Evolutionary conservation across 257 asterid genomes (phyloP).

Genomic region (Scutellaria baicalensis): DNA sequence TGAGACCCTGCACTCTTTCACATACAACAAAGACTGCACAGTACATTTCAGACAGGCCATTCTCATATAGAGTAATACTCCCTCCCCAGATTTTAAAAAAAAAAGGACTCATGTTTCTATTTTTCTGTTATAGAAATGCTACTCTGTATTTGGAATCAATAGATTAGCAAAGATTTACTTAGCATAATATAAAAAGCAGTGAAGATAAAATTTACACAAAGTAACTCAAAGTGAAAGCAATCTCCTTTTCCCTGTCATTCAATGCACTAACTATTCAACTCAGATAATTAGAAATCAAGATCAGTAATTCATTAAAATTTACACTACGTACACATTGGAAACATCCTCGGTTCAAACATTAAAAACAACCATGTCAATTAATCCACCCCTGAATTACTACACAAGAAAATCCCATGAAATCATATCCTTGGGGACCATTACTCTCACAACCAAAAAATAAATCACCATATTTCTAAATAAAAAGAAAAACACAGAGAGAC

Average conservation of each 20-base stretch:
- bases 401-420: background rate
- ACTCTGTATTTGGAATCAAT: too few relatives aligned
- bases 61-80: background rate
- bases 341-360: constrained; percentile 1
- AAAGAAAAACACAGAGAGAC: too few relatives aligned
- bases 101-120: too few relatives aligned
- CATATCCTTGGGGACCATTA: constrained; percentile 13
- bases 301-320: too few relatives aligned
- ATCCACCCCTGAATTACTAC: background rate
- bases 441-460: background rate
- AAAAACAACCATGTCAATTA: constrained; percentile 1
- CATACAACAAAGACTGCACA: background rate
- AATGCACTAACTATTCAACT: background rate
- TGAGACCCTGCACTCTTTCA: constrained; percentile 1
- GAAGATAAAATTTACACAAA: background rate
- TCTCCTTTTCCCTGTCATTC: background rate
- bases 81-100: too few relatives aligned
- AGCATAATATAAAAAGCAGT: background rate
- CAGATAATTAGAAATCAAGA: background rate
- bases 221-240: background rate
- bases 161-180: background rate
- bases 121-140: too few relatives aligned
- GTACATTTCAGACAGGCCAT: background rate
- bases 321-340: background rate
- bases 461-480: background rate